Base-by-base conservation (phyloP, 345 rosid species). In the Eucalyptus albens region DNA sequence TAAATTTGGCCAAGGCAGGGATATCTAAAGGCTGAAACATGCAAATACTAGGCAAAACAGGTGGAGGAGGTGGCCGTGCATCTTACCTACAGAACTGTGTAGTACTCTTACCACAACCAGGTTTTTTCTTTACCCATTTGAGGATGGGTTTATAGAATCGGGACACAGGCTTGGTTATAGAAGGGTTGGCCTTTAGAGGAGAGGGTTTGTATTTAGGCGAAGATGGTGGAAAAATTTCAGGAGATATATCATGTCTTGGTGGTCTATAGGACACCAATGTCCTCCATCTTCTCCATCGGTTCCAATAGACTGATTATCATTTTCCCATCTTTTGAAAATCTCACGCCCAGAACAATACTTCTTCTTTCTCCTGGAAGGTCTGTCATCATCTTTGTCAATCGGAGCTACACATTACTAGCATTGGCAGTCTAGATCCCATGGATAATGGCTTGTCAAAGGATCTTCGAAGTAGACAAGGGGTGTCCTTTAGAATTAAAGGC, bases 301-400 rank as follows among this genome's bases (percentile, higher is more conserved):
- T 55, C 88, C 31, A 11, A 17, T 29, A 19, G 45, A 51, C 7
- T 22, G 17, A 37, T 56, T 50, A 26, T 15, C 65, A 11, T 56
- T 42, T 87, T 31, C 40, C 31, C 59, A 24, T 15, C 77, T 87
- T 22, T 6, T 33, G 13, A 15, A 87, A 59, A 37, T 14, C 44
- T 6, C 59, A 1, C 11, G 0, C 65, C 0, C 11, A 14, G 88
- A 56, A 27, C 19, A 13, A 26, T 6, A 55, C 45, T 22, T 24
- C 45, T 22, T 22, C 42, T 56, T 55, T 19, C 49, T 87, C 19
- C 50, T 27, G 44, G 27, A 21, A 55, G 15, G 29, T 21, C 44
- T 15, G 33, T 31, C 88, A 56, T 56, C 45, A 7, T 2, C 86
- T 6, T 83, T 15, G 12, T 45, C 77, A 24, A 56, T 4, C 17